Evolutionary conservation across 2,329 filamentous ascomycete species (phyloP), one percentile per base, ranked within the genome.

Genomic region (Myriangium duriaei): DNA sequence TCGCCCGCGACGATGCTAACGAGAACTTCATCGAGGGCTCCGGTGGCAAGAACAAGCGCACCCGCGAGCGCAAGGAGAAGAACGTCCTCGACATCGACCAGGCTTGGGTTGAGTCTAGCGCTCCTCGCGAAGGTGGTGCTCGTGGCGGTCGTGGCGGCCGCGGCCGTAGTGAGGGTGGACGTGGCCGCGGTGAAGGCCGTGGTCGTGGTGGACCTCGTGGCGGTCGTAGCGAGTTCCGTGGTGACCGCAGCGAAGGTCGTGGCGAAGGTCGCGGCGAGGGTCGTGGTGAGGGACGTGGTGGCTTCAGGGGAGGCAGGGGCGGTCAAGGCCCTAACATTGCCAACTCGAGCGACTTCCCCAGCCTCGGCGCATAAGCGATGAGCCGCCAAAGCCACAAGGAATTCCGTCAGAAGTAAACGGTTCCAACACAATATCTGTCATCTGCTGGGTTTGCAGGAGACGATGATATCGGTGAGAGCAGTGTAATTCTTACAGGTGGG

Each of bases 21-120:
- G 76, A 81, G 52, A 57, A 60, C 49, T 95, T 83, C 74, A 80
- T 94, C 57, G 65, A 80, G 54, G 77, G 72, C 51, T 62, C 71
- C 49, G 71, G 68, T 46, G 80, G 79, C 67, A 95, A 95, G 79
- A 64, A 76, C 61, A 67, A 66, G 59, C 82, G 83, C 58, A 77
- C 88, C 69, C 84, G 85, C 59, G 81, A 88, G 71, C 81, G 81
- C 68, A 91, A 91, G 76, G 74, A 81, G 67, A 95, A 95, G 80
- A 76, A 83, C 63, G 64, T 81, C 59, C 61, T 96, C 54, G 85
- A 93, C 57, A 83, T 95, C 49, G 87, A 94, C 63, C 76, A 86
- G 45, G 58, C 67, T 75, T 81, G 58, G 46, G 55, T 55, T 42
- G 63, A 65, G 47, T 66, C 68, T 49, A 69, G 73, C 49, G 68